Conservation (phyloP, 1,139 yeast species). For the Suhomyces bokatorum region DNA sequence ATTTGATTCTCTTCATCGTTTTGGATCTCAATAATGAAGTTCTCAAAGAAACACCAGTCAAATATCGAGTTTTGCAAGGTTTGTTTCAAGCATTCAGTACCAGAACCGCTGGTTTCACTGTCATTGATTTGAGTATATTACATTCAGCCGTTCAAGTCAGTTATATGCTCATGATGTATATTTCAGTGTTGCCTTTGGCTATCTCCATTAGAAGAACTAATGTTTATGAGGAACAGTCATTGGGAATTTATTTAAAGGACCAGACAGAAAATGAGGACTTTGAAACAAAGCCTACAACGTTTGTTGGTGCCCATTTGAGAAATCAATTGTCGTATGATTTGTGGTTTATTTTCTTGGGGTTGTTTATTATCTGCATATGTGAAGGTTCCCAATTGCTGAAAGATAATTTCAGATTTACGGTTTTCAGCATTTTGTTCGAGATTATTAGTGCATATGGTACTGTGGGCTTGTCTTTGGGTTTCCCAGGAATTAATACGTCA, state of each 20-base stretch:
- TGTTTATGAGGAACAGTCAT: slow-evolving; percentile 94
- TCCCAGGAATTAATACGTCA: slow-evolving; percentile 64
- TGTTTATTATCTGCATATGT: slow-evolving; percentile 81
- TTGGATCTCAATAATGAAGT: slow-evolving; percentile 62
- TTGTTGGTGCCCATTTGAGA: slow-evolving; percentile 84
- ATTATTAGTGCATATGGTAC: slow-evolving; percentile 95
- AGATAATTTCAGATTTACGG: slow-evolving; percentile 52
- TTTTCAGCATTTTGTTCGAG: slow-evolving; percentile 80
- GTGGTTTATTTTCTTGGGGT: slow-evolving; percentile 88
- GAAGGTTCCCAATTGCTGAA: slow-evolving; percentile 66
- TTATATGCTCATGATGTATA: slow-evolving; percentile 96
- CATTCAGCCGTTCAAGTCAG: slow-evolving; percentile 94
- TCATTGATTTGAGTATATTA: slow-evolving; percentile 63
- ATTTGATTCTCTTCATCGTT: slow-evolving; percentile 74
- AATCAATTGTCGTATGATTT: slow-evolving; percentile 91
- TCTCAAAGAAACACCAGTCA: slow-evolving; percentile 54
- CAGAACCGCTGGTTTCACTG: slow-evolving; percentile 88
- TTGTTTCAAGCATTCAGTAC: slow-evolving; percentile 89
- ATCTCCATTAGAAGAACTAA: slow-evolving; percentile 94
- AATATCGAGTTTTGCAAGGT: slow-evolving; percentile 76
- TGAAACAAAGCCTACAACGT: slow-evolving; percentile 51
- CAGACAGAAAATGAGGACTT: slow-evolving; percentile 32
- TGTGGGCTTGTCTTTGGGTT: slow-evolving; percentile 88
- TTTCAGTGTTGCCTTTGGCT: slow-evolving; percentile 93
- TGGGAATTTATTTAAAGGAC: slow-evolving; percentile 71